Conservation (phyloP, 345 rosid genomes). For the Acer saccharum region DNA sequence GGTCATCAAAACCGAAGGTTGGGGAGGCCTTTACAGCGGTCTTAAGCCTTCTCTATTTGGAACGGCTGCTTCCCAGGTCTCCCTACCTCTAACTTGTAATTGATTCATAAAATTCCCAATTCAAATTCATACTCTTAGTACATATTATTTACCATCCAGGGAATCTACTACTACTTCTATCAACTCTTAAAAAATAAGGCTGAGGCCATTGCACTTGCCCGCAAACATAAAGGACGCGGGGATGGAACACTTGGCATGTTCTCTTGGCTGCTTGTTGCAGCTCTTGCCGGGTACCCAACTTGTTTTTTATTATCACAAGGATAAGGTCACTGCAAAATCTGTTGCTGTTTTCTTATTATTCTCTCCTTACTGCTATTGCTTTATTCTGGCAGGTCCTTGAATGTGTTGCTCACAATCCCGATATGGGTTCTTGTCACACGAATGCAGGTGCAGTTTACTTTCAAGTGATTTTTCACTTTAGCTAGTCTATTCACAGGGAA, state of each 20-base stretch:
- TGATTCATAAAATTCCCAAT: background rate
- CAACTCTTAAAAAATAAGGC: conserved; percentile 69
- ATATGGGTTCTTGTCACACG: conserved; percentile 78
- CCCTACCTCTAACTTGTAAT: background rate
- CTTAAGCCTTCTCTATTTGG: conserved; percentile 76
- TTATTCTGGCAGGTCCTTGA: conserved; percentile 54
- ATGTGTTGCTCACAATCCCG: conserved; percentile 63
- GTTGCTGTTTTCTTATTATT: background rate
- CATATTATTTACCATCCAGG: conserved; percentile 30
- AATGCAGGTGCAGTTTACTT: conserved; percentile 52
- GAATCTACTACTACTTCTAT: conserved; percentile 70
- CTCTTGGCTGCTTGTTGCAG: conserved; percentile 76
- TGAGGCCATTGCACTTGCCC: conserved; percentile 52
- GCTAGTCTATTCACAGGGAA: background rate
- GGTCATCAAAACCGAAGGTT: conserved; percentile 57
- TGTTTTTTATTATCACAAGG: background rate
- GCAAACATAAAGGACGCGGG: conserved; percentile 49
- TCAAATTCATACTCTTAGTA: too few relatives aligned
- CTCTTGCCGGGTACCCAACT: conserved; percentile 52
- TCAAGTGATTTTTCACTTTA: background rate
- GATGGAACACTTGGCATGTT: conserved; percentile 60
- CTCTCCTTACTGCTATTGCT: conserved; percentile 1
- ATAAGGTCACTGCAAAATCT: background rate
- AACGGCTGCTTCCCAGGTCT: conserved; percentile 67
- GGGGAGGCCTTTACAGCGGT: conserved; percentile 73